Conservation (phyloP, 495 filamentous ascomycete species). For the Aspergillus haitiensis region DNA sequence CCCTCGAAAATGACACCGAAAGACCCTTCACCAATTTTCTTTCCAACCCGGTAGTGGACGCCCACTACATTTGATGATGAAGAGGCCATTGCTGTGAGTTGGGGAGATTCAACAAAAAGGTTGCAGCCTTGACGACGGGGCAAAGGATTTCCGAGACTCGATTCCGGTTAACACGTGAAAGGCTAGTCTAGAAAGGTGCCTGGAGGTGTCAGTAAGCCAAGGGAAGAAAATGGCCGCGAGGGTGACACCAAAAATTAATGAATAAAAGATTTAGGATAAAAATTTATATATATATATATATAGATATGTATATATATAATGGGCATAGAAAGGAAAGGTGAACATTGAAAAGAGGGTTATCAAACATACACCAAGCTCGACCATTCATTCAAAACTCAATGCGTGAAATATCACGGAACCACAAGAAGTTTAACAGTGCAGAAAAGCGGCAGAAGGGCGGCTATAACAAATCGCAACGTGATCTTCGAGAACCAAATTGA, state of each 20-base stretch:
- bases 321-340: neutral
- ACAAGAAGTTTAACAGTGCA: neutral
- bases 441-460: constrained; percentile 4
- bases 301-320: too few relatives aligned
- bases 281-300: too few relatives aligned
- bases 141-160: constrained; percentile 31
- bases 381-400: constrained; percentile 27
- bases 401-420: constrained; percentile 9
- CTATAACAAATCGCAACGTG: constrained; percentile 13
- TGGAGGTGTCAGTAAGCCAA: neutral
- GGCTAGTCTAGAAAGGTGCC: constrained; percentile 17
- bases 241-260: constrained; percentile 1
- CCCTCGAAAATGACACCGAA: constrained; percentile 99
- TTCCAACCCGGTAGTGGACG: constrained; percentile 97
- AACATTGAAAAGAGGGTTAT: constrained; percentile 21
- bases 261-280: constrained; percentile 17
- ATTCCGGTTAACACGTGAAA: constrained; percentile 35
- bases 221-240: neutral
- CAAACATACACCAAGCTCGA: constrained; percentile 21
- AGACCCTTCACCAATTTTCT: constrained; percentile 98
- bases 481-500: constrained; percentile 7
- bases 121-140: constrained; percentile 27
- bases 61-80: constrained; percentile 98
- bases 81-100: constrained; percentile 67
- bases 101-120: constrained; percentile 21